phyloP scores from a whole-genome alignment of 495 filamentous ascomycete species.

The Recurvomyces mirabilis region DNA sequence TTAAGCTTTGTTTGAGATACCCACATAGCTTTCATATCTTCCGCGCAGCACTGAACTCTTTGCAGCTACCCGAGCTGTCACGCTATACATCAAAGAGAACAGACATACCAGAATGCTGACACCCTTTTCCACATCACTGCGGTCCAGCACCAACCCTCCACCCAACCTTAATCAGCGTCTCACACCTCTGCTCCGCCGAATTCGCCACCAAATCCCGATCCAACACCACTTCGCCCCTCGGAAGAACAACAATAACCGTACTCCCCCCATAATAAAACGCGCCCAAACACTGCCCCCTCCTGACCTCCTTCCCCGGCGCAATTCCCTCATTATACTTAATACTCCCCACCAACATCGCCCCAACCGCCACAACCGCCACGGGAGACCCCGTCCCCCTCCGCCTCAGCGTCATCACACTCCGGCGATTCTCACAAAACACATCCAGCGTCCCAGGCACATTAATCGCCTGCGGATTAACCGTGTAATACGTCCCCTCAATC shows the following conservation, averaged over 20 bases:
- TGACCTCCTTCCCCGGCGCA: slow-evolving; percentile 18
- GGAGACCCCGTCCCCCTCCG: slow-evolving; percentile 26
- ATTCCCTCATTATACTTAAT: slow-evolving; percentile 33
- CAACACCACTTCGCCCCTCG: slow-evolving; percentile 16
- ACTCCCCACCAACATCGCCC: slow-evolving; percentile 35
- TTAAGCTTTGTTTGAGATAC: too few species aligned
- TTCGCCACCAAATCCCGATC: slow-evolving; percentile 23
- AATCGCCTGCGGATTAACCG: slow-evolving; percentile 39
- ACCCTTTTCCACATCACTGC: background rate
- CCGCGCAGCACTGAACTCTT: too few species aligned
- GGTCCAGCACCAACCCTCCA: slow-evolving; percentile 26
- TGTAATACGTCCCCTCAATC: slow-evolving; percentile 25
- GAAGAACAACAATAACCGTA: slow-evolving; percentile 21
- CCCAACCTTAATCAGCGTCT: slow-evolving; percentile 31
- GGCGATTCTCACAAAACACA: slow-evolving; percentile 36
- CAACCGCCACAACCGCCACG: slow-evolving; percentile 33
- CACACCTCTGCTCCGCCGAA: slow-evolving; percentile 23
- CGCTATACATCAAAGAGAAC: background rate
- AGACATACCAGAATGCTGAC: too few species aligned
- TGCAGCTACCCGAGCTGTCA: background rate
- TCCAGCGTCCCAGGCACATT: slow-evolving; percentile 34
- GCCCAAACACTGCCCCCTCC: slow-evolving; percentile 22
- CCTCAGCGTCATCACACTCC: slow-evolving; percentile 32
- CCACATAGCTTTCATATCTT: too few species aligned
- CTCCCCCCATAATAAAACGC: slow-evolving; percentile 23